Percentiles rank a stretch among this genome's conserved stretches.
These are phyloP conservation scores for Wallacemonas sp. DNA, from an alignment of 208 protist genomes.

Conservation along the genomic window DNA sequence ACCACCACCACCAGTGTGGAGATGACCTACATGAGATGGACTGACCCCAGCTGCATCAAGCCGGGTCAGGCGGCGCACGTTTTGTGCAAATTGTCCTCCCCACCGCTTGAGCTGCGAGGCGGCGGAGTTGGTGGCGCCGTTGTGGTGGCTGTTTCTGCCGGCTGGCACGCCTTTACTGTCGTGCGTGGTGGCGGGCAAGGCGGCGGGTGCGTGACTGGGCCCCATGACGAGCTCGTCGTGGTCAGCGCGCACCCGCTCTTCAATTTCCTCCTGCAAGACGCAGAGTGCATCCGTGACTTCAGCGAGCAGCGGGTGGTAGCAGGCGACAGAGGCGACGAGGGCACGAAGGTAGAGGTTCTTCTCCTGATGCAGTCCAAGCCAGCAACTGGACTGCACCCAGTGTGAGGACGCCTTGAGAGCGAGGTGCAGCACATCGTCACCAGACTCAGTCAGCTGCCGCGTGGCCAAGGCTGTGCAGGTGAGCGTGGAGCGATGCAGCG, in stretches of 20 bases:
- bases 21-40: no score
- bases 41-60: neutral
- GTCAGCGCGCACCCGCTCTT: neutral
- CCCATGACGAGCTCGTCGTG: neutral
- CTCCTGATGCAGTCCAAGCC: conserved; percentile 20
- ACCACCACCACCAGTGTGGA: no score
- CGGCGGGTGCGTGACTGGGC: no score
- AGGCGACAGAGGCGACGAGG: conserved; percentile 17
- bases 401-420: conserved; percentile 35
- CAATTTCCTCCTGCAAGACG: neutral
- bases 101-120: conserved; percentile 12
- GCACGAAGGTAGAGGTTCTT: conserved; percentile 37
- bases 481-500: conserved; percentile 26
- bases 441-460: conserved; percentile 10
- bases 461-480: conserved; percentile 24
- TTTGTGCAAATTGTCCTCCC: conserved; percentile 10
- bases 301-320: conserved; percentile 13
- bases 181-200: no score
- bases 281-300: neutral
- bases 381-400: conserved; percentile 26
- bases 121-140: neutral
- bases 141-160: neutral
- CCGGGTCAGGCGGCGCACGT: conserved; percentile 5
- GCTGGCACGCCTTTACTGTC: no score
- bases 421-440: conserved; percentile 33